These are phyloP conservation scores for Saccharata proteae DNA, from an alignment of 2,329 filamentous ascomycete species.

Conservation along the genomic window DNA sequence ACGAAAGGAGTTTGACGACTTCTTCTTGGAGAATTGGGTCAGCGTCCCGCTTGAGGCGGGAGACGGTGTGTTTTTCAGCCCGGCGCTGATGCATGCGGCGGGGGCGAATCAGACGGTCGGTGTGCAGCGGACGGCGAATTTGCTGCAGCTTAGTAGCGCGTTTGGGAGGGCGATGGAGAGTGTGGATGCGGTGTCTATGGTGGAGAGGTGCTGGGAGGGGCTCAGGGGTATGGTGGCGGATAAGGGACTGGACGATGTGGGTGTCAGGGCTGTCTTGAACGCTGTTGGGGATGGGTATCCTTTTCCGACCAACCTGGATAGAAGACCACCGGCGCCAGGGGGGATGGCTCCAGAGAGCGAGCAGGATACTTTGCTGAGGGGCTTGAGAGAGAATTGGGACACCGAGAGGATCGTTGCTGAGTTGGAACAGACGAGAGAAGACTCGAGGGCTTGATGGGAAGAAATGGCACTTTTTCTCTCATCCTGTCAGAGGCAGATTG, in stretches of 20 bases:
- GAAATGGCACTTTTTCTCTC: no score
- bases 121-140: conserved; percentile 45
- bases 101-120: conserved; percentile 41
- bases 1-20: conserved; percentile 38
- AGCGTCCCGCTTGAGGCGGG: conserved; percentile 41
- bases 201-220: conserved; percentile 37
- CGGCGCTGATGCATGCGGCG: conserved; percentile 50
- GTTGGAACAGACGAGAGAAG: conserved; percentile 26
- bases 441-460: conserved; percentile 14
- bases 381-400: conserved; percentile 30
- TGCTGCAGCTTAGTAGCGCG: conserved; percentile 49
- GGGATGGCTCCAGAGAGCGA: conserved; percentile 51
- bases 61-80: conserved; percentile 53
- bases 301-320: conserved; percentile 51
- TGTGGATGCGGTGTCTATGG: conserved; percentile 39
- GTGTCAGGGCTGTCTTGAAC: conserved; percentile 35
- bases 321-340: conserved; percentile 40
- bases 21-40: conserved; percentile 42
- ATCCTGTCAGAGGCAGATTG: no score
- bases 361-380: conserved; percentile 38
- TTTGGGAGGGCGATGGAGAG: conserved; percentile 55
- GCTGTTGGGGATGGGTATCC: conserved; percentile 48
- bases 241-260: no score
- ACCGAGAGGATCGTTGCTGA: conserved; percentile 29
- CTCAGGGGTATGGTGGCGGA: no score